Evolutionary conservation across 2,329 filamentous ascomycete species (phyloP), one percentile per base, ranked within the genome.

Genomic region (Cercospora sp.): DNA sequence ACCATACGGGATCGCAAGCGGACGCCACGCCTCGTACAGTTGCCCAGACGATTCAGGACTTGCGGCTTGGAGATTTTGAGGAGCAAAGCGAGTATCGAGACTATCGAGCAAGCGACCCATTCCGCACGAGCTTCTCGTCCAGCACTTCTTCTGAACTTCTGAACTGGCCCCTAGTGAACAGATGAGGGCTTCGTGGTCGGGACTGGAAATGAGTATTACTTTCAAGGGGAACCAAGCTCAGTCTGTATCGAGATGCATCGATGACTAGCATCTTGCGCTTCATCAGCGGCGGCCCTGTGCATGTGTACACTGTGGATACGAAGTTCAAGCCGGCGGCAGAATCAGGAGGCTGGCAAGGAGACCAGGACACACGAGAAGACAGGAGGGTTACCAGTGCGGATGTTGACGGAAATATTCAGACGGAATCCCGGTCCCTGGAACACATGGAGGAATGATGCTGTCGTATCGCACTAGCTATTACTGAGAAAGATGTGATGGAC

Each of bases 91-190:
- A 45, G 6, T 61, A 42, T 18, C 33, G 7, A 13, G 36, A 63
- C 18, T 53, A 60, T 60, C 63, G 42, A 60, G 42, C 53, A 20
- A 65, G 30, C 57, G 42, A 65, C 16, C 18, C 33, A 60, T 42
- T 57, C 16, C 36, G 58, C 31, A 33, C 39, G 1, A 65, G 39
- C 18, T 53, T 26, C 18, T 51, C 58, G 1, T 55, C 62, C n/a
- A 64, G 31, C 31, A 61, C 16, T 42, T 39, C 62, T 39, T 39
- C 28, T 3, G 62, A 64, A 16, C 12, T 42, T 16, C 45, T 58
- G n/a, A 58, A 64, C 28, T 64, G 62, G 62, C 62, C 62, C 18
- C 48, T 64, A 12, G 62, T 64, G 48, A 64, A 20, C 51, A 57
- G 53, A 58, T 58, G 53, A 58, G 3, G 10, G 18, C 18, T 51